A percentile compares a stretch with the other conserved stretches of the same genome.
phyloP scores from a whole-genome alignment of 352 stramenopile species.

The Pythium rhizo-oryzae region DNA sequence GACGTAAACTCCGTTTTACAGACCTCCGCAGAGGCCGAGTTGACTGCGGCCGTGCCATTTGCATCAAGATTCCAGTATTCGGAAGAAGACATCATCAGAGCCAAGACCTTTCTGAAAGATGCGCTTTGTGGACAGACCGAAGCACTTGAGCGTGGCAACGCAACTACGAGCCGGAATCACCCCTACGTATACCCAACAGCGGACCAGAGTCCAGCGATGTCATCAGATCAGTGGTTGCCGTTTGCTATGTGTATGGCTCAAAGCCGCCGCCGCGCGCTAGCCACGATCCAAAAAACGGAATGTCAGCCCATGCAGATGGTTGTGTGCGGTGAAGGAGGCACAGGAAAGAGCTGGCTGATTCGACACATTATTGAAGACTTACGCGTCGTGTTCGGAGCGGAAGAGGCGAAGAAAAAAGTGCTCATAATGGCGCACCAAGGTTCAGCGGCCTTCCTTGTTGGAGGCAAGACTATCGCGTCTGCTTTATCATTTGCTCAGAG shows the following conservation, averaged over 20 bases:
- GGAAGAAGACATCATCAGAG: not conserved
- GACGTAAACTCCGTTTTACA: not conserved
- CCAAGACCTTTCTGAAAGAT: not conserved
- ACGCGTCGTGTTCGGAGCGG: not conserved
- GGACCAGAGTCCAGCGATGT: not conserved
- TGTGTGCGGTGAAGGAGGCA: slow-evolving; percentile 11
- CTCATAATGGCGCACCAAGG: slow-evolving; percentile 15
- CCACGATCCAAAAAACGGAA: not conserved
- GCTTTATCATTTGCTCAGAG: not conserved
- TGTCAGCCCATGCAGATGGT: slow-evolving; percentile 5
- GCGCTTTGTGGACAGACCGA: not conserved
- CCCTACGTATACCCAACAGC: slow-evolving; percentile 8
- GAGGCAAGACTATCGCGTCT: slow-evolving; percentile 3
- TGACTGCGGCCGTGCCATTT: not conserved
- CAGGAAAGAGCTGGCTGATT: slow-evolving; percentile 14
- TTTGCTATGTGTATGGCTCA: slow-evolving; percentile 12
- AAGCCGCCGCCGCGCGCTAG: not conserved
- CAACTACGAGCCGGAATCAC: not conserved
- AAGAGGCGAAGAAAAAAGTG: not conserved
- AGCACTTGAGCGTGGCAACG: not conserved
- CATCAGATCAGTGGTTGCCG: slow-evolving; percentile 6
- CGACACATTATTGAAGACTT: slow-evolving; percentile 11
- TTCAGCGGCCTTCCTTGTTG: slow-evolving; percentile 11
- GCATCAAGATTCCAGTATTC: not conserved
- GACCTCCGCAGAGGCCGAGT: not conserved